phyloP scores from a whole-genome alignment of 208 protist genomes.

The Sergeia podlipaevii region DNA sequence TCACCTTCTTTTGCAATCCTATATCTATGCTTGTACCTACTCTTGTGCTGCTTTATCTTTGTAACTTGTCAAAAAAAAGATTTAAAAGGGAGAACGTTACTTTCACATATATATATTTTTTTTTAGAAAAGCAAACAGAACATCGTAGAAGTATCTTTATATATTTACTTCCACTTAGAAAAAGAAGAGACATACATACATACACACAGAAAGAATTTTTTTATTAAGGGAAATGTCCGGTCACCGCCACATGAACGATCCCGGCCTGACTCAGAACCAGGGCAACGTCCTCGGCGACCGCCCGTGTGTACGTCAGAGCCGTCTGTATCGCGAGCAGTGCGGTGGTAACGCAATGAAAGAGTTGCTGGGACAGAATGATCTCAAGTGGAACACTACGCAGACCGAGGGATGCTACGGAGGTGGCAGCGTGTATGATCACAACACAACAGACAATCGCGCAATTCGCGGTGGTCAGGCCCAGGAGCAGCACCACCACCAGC shows the following conservation, averaged over 20 bases:
- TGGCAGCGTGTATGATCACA: conserved; percentile 66
- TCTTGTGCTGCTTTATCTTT: conserved; percentile 9
- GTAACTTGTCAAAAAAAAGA: conserved; percentile 4
- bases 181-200: conserved; percentile 9
- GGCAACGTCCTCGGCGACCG: conserved; percentile 83
- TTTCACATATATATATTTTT: conserved; percentile 8
- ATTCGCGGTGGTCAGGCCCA: conserved; percentile 1
- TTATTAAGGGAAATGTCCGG: conserved; percentile 35
- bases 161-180: not conserved
- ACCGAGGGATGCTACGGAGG: conserved; percentile 76
- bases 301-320: conserved; percentile 86
- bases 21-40: not conserved
- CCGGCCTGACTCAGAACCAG: conserved; percentile 78
- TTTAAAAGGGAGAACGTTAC: conserved; percentile 5
- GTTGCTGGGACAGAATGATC: conserved; percentile 66
- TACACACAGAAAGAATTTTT: not conserved
- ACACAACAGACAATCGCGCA: conserved; percentile 35
- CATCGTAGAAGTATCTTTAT: conserved; percentile 1
- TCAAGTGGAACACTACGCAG: conserved; percentile 79
- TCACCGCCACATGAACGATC: conserved; percentile 55
- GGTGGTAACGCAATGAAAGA: conserved; percentile 88
- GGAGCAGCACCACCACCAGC: conserved; percentile 1
- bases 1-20: not conserved
- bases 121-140: not conserved
- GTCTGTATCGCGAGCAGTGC: conserved; percentile 70